Conservation (phyloP, 805 yeast genomes). For the Saccharomycopsis fibuligera region DNA sequence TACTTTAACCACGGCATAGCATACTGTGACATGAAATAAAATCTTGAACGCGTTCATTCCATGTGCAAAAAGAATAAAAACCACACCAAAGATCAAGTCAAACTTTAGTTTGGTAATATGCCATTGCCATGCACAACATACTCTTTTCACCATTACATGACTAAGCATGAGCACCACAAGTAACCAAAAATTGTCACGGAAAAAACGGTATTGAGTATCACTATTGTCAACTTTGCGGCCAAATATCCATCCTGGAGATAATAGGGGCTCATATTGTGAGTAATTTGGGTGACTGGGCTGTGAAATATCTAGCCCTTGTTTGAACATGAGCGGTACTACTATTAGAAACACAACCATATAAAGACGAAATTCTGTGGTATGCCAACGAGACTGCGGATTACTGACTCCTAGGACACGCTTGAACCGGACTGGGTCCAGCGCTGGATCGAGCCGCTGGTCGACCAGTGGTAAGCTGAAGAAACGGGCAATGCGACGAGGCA, state of each 20-base stretch:
- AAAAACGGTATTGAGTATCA: conserved; percentile 82
- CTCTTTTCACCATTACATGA: conserved; percentile 49
- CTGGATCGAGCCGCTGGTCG: conserved; percentile 15
- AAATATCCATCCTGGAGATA: conserved; percentile 82
- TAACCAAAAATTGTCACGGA: conserved; percentile 71
- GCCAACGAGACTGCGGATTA: conserved; percentile 53
- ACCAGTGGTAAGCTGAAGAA: conserved; percentile 9
- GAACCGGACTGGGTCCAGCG: conserved; percentile 3
- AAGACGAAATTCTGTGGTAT: conserved; percentile 63
- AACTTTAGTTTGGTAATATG: conserved; percentile 32
- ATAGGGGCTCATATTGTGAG: conserved; percentile 48
- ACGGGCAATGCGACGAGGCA: no score
- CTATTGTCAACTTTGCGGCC: conserved; percentile 91
- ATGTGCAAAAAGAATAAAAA: conserved; percentile 68
- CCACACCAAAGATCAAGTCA: conserved; percentile 65
- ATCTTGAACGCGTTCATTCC: conserved; percentile 70
- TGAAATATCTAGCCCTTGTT: conserved; percentile 76
- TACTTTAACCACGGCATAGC: conserved; percentile 36
- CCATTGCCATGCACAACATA: no score
- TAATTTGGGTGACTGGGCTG: conserved; percentile 71
- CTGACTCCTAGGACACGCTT: conserved; percentile 4
- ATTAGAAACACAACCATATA: conserved; percentile 58
- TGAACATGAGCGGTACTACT: conserved; percentile 77
- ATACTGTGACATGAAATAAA: conserved; percentile 47
- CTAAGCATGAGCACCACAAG: conserved; percentile 46